A percentile compares a stretch with the other conserved stretches of the same genome.
Evolutionary conservation across 169 alveolate genomes (phyloP).

Genomic region (Toxoplasma gondii): DNA sequence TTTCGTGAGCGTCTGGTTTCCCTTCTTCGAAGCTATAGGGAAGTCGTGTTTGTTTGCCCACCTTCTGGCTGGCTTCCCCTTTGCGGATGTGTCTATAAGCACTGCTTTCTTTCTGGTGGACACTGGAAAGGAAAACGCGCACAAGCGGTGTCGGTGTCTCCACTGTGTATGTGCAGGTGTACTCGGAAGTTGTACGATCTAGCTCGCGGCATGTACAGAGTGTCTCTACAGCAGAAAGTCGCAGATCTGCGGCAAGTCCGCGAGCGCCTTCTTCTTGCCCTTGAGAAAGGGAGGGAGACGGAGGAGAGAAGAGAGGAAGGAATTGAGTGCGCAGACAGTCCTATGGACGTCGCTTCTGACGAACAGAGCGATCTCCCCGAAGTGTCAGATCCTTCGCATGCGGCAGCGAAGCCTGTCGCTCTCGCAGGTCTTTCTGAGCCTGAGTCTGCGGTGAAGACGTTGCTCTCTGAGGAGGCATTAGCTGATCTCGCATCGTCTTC

Average conservation of each 20-base stretch:
- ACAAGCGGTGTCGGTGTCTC: too few species aligned
- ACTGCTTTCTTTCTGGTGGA: too few species aligned
- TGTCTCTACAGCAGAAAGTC: slow-evolving; percentile 14
- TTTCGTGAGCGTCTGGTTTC: too few species aligned
- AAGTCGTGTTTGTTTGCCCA: background rate
- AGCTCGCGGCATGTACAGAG: slow-evolving; percentile 28
- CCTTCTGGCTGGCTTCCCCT: background rate
- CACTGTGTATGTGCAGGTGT: background rate
- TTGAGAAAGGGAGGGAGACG: background rate
- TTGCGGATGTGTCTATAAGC: background rate
- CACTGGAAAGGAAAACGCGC: too few species aligned
- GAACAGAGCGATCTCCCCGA: too few species aligned
- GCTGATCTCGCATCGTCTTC: slow-evolving; percentile 33
- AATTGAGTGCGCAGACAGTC: too few species aligned
- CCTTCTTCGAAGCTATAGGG: too few species aligned
- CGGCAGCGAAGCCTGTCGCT: too few species aligned
- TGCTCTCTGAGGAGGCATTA: background rate
- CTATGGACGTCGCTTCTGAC: too few species aligned
- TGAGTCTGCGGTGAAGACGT: background rate
- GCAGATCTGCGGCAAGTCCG: slow-evolving; percentile 14
- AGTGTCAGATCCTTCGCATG: too few species aligned
- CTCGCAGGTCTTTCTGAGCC: background rate
- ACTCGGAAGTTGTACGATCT: slow-evolving; percentile 35
- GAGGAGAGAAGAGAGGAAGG: too few species aligned
- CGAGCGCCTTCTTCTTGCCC: background rate